Evolutionary conservation across 345 rosid genomes (phyloP).

Genomic region (Pistacia atlantica): DNA sequence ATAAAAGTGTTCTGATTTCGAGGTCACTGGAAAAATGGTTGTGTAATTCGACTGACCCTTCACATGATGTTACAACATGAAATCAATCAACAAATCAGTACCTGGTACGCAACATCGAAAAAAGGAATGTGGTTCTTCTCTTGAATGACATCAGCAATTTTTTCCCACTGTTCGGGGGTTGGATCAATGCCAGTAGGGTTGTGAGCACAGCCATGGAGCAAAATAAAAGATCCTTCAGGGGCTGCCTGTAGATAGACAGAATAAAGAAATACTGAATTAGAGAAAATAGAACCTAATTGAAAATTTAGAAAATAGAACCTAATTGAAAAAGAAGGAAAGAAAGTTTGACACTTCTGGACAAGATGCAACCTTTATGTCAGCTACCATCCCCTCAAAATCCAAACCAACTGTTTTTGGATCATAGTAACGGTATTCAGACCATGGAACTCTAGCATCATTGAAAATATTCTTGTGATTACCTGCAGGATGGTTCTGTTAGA

Average conservation of each 20-base stretch:
- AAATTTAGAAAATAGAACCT: constrained; percentile 1
- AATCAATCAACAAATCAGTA: constrained; percentile 19
- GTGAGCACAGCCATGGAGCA: constrained; percentile 99
- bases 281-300: background rate
- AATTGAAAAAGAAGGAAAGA: background rate
- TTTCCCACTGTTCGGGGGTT: constrained; percentile 90
- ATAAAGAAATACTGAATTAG: background rate
- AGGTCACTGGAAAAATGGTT: background rate
- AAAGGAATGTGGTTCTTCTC: constrained; percentile 94
- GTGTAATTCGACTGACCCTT: background rate
- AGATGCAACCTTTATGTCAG: constrained; percentile 77
- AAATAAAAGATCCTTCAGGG: constrained; percentile 86
- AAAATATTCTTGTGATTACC: constrained; percentile 98
- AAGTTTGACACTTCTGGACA: background rate
- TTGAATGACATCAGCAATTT: constrained; percentile 86
- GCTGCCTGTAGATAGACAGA: constrained; percentile 62
- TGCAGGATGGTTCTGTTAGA: constrained; percentile 34
- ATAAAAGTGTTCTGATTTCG: constrained; percentile 14
- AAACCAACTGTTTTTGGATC: constrained; percentile 97
- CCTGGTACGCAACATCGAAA: constrained; percentile 99
- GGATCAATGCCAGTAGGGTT: constrained; percentile 99
- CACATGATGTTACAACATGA: background rate
- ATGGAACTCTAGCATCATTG: constrained; percentile 93
- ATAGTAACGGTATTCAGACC: constrained; percentile 96
- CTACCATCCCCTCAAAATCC: constrained; percentile 97